phyloP scores from a whole-genome alignment of 2,329 filamentous ascomycete genomes.

The Chalara sp. region DNA sequence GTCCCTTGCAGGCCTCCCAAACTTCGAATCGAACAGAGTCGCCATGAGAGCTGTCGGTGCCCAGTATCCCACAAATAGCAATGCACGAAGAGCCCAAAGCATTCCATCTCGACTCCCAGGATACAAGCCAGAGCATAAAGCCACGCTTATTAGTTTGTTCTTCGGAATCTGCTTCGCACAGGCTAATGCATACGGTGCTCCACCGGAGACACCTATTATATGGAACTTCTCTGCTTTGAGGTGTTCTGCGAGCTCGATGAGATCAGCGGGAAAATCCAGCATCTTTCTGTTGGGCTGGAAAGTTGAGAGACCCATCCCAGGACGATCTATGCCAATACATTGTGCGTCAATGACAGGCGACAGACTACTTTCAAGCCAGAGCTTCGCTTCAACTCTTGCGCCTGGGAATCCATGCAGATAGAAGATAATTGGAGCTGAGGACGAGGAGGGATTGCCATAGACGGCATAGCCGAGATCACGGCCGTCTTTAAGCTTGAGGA shows the following conservation, averaged over 20 bases:
- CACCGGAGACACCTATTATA: conserved; percentile 38
- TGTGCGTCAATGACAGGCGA: background rate
- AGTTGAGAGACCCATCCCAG: background rate
- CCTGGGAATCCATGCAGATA: background rate
- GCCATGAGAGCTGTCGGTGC: background rate
- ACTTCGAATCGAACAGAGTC: conserved; percentile 7
- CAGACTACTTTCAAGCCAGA: background rate
- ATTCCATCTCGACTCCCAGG: conserved; percentile 7
- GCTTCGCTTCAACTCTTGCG: background rate
- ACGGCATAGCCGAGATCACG: background rate
- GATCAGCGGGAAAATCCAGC: conserved; percentile 36
- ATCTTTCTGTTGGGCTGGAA: conserved; percentile 1
- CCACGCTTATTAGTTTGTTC: conserved; percentile 1
- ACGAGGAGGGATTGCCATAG: background rate
- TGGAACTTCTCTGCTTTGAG: conserved; percentile 34
- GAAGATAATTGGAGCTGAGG: background rate
- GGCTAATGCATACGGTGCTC: conserved; percentile 39
- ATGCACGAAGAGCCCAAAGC: conserved; percentile 1
- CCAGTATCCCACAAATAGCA: conserved; percentile 2
- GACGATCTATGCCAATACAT: background rate
- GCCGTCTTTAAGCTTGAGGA: no score
- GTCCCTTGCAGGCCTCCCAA: conserved; percentile 2
- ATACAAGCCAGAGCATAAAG: conserved; percentile 8
- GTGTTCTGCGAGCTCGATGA: conserved; percentile 33
- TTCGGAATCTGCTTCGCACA: conserved; percentile 32